Conservation (phyloP, 2,329 filamentous ascomycete species). For the Colletotrichum sp. region DNA sequence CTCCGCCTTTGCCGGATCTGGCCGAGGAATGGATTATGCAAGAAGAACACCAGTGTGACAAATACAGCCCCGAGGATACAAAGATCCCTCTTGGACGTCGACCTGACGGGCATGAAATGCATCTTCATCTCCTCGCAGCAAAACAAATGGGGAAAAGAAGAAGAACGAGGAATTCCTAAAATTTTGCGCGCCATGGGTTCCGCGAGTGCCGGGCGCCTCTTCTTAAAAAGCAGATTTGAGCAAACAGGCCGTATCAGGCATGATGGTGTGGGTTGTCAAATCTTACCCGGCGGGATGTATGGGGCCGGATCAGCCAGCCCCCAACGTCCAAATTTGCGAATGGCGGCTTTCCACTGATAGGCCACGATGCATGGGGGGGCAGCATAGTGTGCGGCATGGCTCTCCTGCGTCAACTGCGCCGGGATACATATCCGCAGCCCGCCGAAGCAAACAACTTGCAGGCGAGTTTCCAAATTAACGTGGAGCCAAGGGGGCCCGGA, state of each 20-base stretch:
- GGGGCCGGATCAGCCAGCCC: neutral
- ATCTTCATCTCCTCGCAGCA: neutral
- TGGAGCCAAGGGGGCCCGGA: neutral
- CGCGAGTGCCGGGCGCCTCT: neutral
- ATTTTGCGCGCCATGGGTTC: neutral
- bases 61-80: neutral
- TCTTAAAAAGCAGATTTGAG: neutral
- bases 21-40: slow-evolving; percentile 1
- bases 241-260: neutral
- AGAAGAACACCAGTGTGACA: neutral
- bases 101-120: neutral
- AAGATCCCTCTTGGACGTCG: neutral
- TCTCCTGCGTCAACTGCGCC: neutral
- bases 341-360: neutral
- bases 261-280: neutral
- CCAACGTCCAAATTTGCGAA: neutral
- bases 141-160: neutral
- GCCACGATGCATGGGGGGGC: neutral
- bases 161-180: neutral
- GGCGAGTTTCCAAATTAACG: neutral
- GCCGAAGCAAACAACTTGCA: neutral
- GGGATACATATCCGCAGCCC: neutral
- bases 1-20: neutral
- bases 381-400: neutral
- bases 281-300: neutral